These are phyloP conservation scores for Fraxinus nigra DNA, from an alignment of 305 asterid species.

Conservation along the genomic window DNA sequence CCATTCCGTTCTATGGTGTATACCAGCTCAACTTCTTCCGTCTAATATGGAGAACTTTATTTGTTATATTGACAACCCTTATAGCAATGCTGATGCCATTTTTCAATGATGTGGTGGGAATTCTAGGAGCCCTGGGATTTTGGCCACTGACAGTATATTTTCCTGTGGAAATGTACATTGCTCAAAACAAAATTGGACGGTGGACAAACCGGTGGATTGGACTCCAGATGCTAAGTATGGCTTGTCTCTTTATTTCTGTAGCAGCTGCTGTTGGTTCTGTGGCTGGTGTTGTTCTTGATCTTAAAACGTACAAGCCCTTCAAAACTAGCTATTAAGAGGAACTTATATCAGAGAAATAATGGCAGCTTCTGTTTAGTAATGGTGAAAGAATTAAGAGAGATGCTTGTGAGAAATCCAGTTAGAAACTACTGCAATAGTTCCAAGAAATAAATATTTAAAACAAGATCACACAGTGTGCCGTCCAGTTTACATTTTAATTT, in stretches of 20 bases:
- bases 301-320: conserved; percentile 29
- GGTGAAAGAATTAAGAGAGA: background rate
- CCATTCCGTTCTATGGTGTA: conserved; percentile 16
- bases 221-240: conserved; percentile 30
- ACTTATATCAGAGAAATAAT: background rate
- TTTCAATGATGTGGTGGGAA: conserved; percentile 35
- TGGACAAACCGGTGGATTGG: conserved; percentile 28
- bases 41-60: conserved; percentile 33
- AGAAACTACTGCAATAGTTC: background rate
- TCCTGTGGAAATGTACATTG: conserved; percentile 39
- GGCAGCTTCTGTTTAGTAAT: background rate
- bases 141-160: conserved; percentile 40
- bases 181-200: conserved; percentile 24
- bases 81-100: conserved; percentile 41
- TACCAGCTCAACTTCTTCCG: conserved; percentile 34
- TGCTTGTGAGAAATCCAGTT: background rate
- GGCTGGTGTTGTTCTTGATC: conserved; percentile 34
- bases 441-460: background rate
- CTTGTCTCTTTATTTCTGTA: conserved; percentile 30
- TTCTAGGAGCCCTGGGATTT: conserved; percentile 32
- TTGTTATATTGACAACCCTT: conserved; percentile 34
- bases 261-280: conserved; percentile 33
- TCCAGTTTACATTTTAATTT: background rate
- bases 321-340: conserved; percentile 16
- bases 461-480: background rate